phyloP scores from a whole-genome alignment of 352 stramenopile genomes.

The Pythium oligandrum region DNA sequence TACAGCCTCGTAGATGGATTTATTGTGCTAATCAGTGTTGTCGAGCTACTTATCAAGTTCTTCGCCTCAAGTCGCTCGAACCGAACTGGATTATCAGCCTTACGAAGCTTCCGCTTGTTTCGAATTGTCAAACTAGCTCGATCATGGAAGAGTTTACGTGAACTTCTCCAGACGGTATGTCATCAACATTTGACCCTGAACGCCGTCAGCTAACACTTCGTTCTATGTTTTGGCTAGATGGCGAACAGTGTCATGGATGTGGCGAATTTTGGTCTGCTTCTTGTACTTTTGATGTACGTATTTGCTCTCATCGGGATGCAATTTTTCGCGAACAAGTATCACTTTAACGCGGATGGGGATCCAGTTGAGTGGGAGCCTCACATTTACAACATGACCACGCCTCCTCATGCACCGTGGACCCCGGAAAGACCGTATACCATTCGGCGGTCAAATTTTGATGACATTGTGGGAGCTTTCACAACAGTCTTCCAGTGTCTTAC shows the following conservation, averaged over 20 bases:
- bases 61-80: constrained; percentile 17
- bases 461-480: constrained; percentile 50
- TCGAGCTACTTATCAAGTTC: constrained; percentile 34
- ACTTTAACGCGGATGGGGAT: constrained; percentile 53
- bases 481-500: constrained; percentile 86
- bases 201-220: too few species aligned
- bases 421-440: constrained; percentile 35
- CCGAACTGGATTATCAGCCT: constrained; percentile 56
- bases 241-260: constrained; percentile 76
- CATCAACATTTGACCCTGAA: background rate
- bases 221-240: constrained; percentile 29
- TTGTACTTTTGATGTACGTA: constrained; percentile 89
- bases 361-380: constrained; percentile 33
- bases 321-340: constrained; percentile 84
- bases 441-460: constrained; percentile 47
- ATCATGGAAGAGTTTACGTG: constrained; percentile 84
- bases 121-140: constrained; percentile 88
- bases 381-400: constrained; percentile 32
- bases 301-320: constrained; percentile 71
- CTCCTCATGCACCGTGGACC: constrained; percentile 35
- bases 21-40: constrained; percentile 45
- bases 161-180: constrained; percentile 68
- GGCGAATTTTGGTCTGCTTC: constrained; percentile 80
- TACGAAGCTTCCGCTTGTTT: constrained; percentile 81
- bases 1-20: constrained; percentile 58